A percentile compares a stretch with the other conserved stretches of the same genome.
Evolutionary conservation across 768 basidiomycete genomes (phyloP).

Genomic region (Leccinum fibrillosum): DNA sequence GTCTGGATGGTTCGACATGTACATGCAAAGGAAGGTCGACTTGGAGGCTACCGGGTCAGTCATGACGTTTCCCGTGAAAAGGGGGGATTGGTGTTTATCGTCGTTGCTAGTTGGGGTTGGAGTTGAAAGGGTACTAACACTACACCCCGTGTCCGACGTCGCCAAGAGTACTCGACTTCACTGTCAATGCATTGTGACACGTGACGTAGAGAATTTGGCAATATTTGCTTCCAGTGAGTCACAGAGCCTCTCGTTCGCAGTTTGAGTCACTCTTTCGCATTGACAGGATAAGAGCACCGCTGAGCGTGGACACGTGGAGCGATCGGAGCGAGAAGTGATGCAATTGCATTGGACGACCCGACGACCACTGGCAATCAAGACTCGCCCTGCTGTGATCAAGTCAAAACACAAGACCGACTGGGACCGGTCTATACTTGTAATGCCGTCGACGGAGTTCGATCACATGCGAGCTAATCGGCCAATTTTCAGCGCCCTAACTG

Average conservation of each 20-base stretch:
- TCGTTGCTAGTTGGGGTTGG: not conserved
- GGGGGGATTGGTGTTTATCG: not conserved
- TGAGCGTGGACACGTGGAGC: not conserved
- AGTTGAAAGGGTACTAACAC: too few relatives aligned
- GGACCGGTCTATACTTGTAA: not conserved
- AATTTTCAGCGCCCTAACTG: not conserved
- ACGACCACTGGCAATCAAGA: too few relatives aligned
- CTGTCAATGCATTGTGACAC: too few relatives aligned
- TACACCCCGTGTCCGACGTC: too few relatives aligned
- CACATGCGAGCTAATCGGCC: not conserved
- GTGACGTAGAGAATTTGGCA: too few relatives aligned
- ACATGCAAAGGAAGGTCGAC: conserved; percentile 74
- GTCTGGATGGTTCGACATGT: conserved; percentile 83
- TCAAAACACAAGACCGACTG: not conserved
- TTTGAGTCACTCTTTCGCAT: too few relatives aligned
- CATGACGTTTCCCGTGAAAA: conserved; percentile 34
- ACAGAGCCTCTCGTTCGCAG: too few relatives aligned
- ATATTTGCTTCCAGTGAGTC: too few relatives aligned
- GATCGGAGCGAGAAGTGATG: not conserved
- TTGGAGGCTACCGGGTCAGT: conserved; percentile 73
- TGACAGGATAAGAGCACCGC: too few relatives aligned
- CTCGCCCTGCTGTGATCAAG: too few relatives aligned
- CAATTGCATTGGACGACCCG: too few relatives aligned
- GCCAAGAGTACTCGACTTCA: too few relatives aligned
- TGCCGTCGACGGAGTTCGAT: not conserved